A percentile compares a stretch with the other conserved stretches of the same genome.
Conservation (phyloP, 2,329 filamentous ascomycete genomes). For the Colletotrichum tabaci region DNA sequence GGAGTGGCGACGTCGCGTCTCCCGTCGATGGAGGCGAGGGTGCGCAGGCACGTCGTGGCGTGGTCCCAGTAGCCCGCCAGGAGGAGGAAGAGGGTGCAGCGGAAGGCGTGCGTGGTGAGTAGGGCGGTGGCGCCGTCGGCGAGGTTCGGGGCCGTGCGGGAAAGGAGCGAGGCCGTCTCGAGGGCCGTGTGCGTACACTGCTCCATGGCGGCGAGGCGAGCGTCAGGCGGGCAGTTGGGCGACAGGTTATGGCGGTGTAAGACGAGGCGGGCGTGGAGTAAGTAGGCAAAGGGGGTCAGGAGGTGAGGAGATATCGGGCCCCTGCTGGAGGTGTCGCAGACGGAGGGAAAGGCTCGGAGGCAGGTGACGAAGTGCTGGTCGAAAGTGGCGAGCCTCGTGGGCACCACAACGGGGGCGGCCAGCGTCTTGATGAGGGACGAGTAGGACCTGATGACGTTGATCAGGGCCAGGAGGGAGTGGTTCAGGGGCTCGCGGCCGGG, state of each 20-base stretch:
- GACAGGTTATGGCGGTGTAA: constrained; percentile 92
- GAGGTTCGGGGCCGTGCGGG: constrained; percentile 73
- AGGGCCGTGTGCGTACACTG: constrained; percentile 81
- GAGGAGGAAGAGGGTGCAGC: constrained; percentile 85
- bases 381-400: constrained; percentile 80
- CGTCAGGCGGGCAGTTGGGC: constrained; percentile 75
- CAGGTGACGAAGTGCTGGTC: constrained; percentile 86
- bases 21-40: constrained; percentile 79
- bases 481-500: constrained; percentile 70
- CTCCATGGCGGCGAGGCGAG: constrained; percentile 80
- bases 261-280: constrained; percentile 87
- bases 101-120: constrained; percentile 88
- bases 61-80: constrained; percentile 81
- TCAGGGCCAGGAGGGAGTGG: constrained; percentile 82
- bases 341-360: constrained; percentile 80
- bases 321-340: constrained; percentile 78
- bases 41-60: constrained; percentile 81
- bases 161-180: constrained; percentile 84
- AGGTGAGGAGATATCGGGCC: constrained; percentile 80
- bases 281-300: constrained; percentile 81
- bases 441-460: constrained; percentile 86
- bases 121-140: constrained; percentile 80
- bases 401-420: constrained; percentile 75
- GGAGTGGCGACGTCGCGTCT: constrained; percentile 80
- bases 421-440: constrained; percentile 80